Conservation (phyloP, 305 asterid species). For the Andrographis paniculata region DNA sequence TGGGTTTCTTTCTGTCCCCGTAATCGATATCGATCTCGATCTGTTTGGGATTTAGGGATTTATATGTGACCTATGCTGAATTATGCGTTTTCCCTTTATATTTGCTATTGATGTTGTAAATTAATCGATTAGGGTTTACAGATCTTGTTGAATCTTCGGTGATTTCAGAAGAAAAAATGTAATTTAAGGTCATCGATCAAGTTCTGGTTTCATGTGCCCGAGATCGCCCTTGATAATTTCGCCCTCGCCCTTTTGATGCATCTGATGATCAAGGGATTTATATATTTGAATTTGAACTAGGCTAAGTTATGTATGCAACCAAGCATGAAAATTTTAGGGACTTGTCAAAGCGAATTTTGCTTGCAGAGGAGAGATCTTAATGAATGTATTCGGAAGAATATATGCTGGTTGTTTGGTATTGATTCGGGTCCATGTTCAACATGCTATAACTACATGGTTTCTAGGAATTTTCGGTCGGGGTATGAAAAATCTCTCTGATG, state of each 20-base stretch:
- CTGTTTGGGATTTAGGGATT: conserved; percentile 13
- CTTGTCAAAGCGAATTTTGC: neutral
- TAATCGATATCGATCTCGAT: conserved; percentile 5
- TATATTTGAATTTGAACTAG: neutral
- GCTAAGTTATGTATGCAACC: neutral
- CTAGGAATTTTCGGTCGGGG: no score
- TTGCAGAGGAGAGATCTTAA: neutral
- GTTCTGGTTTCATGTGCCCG: neutral
- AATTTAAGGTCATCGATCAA: no score
- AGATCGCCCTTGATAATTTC: neutral
- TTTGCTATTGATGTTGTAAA: neutral
- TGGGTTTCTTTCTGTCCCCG: neutral
- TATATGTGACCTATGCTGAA: neutral
- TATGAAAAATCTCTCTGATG: no score
- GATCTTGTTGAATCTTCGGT: neutral
- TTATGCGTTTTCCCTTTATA: conserved; percentile 10
- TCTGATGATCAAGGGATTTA: no score
- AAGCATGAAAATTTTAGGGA: neutral
- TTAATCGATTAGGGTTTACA: neutral
- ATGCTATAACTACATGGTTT: neutral
- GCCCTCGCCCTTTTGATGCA: no score
- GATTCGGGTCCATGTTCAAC: neutral
- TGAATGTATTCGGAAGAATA: neutral
- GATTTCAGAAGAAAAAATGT: no score
- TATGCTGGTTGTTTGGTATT: neutral